These are phyloP conservation scores for Diaporthe batatas DNA, from an alignment of 2,329 filamentous ascomycete genomes.

Conservation along the genomic window DNA sequence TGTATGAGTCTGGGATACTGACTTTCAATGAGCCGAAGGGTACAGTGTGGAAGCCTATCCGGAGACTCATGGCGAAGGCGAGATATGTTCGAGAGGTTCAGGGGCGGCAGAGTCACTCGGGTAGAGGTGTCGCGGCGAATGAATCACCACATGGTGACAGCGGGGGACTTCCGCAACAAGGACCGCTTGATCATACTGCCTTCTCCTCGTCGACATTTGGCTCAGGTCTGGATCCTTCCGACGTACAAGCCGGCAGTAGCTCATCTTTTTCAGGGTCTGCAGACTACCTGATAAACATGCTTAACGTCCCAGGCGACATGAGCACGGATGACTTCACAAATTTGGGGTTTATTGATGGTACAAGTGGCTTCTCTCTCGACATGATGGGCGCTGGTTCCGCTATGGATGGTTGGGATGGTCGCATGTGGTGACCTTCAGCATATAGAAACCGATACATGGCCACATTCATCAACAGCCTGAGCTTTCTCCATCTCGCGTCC, in stretches of 20 bases:
- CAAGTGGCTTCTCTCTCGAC: not conserved
- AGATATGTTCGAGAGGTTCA: slow-evolving; percentile 40
- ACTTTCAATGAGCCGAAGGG: not conserved
- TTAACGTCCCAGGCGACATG: not conserved
- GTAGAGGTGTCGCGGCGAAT: accelerated
- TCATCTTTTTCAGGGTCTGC: not conserved
- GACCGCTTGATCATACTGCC: too few relatives aligned
- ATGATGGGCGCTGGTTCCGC: slow-evolving; percentile 33
- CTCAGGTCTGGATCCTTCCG: too few relatives aligned
- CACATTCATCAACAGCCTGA: too few relatives aligned
- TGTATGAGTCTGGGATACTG: slow-evolving; percentile 25
- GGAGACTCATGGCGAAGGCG: slow-evolving; percentile 41
- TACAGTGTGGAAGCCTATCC: slow-evolving; percentile 39
- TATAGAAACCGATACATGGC: too few relatives aligned
- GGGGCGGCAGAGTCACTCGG: not conserved
- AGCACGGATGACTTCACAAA: not conserved
- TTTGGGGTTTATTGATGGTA: not conserved
- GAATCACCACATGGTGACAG: not conserved
- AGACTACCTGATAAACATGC: slow-evolving; percentile 8
- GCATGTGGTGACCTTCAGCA: slow-evolving; percentile 4
- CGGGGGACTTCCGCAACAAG: not conserved
- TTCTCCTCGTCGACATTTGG: not conserved
- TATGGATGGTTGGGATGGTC: slow-evolving; percentile 29
- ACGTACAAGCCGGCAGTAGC: too few relatives aligned
- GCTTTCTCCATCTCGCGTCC: too few relatives aligned